Base-by-base conservation (phyloP, 164 flowering plant genomes). In the Sedum album region DNA sequence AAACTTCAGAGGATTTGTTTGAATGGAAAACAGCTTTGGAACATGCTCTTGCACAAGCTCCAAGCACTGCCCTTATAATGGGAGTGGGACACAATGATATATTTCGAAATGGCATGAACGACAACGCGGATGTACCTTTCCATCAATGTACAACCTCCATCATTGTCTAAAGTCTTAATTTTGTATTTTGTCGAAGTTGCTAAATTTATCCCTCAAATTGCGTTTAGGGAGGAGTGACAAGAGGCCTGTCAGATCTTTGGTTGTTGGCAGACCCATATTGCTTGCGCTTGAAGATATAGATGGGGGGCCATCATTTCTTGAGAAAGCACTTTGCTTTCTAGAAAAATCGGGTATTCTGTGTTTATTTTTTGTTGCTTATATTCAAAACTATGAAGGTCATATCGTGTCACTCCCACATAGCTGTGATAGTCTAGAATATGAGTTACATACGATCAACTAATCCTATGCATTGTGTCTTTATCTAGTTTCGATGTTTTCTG, bases 221-320 rank as follows among this genome's bases (percentile, higher is more conserved):
- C 23, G 36, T 66, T 30, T 78, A 95, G 99, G 98, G 99, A 89
- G 89, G 81, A 97, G 62, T 57, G 62, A 90, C 66, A 95, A 86
- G 71, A 93, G 87, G 28, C 83, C 90, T 65, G 89, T 86, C 66
- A 95, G 92, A 77, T 95, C 99, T 69, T 78, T 85, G 80, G 99
- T 95, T 79, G 96, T 92, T 74, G 99, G 99, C 66, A 81, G 98
- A 60, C 99, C 99, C 53, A 92, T 95, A 80, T 78, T 92, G 77
- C 99, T 95, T 73, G 98, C 99, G n/a, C 79, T 95, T 65, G 99
- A 92, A 81, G 99, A 95, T 82, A 95, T 92, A 74, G 99, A 95
- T 83, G 99, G 99, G 60, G 85, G 96, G 51, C 98, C 99, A 60
- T 95, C 99, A 44, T 95, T 95, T 69, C 85, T 95, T 67, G 98